phyloP scores from a whole-genome alignment of 2,329 filamentous ascomycete species.

The Nemania serpens region DNA sequence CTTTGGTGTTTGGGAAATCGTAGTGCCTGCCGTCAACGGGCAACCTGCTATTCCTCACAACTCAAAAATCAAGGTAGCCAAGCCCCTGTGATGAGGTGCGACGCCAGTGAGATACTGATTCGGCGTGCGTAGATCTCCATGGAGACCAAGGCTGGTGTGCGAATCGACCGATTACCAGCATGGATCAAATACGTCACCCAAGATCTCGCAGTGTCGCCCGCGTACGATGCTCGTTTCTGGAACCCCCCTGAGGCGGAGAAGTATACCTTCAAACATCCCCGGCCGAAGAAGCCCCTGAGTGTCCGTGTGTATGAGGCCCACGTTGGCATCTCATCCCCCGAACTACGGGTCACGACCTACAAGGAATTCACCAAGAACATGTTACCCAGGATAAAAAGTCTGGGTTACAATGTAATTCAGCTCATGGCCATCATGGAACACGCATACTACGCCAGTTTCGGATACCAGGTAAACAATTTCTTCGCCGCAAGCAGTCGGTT shows the following conservation, averaged over 20 bases:
- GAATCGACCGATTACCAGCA: conserved; percentile 85
- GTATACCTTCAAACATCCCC: conserved; percentile 83
- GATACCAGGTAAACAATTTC: conserved; percentile 98
- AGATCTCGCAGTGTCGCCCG: conserved; percentile 84
- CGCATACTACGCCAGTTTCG: conserved; percentile 98
- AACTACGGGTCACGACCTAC: conserved; percentile 87
- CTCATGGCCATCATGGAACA: conserved; percentile 99
- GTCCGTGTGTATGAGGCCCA: conserved; percentile 98
- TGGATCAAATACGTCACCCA: conserved; percentile 99
- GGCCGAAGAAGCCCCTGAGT: conserved; percentile 82
- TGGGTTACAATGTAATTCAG: conserved; percentile 97
- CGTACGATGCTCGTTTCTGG: conserved; percentile 97
- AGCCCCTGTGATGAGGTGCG: background rate
- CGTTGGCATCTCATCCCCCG: conserved; percentile 93
- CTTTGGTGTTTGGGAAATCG: conserved; percentile 87
- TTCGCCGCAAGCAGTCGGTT: conserved; percentile 97
- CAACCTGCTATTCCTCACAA: conserved; percentile 84
- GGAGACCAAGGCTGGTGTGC: conserved; percentile 76
- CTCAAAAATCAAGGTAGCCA: conserved; percentile 86
- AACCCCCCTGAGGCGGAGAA: conserved; percentile 78
- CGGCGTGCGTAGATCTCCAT: conserved; percentile 71
- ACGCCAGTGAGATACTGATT: background rate
- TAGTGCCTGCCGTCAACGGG: conserved; percentile 73
- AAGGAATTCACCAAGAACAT: conserved; percentile 96
- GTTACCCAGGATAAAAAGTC: conserved; percentile 83